Conservation (phyloP, 1,284 basidiomycete genomes). For the Ganoderma sinense region DNA sequence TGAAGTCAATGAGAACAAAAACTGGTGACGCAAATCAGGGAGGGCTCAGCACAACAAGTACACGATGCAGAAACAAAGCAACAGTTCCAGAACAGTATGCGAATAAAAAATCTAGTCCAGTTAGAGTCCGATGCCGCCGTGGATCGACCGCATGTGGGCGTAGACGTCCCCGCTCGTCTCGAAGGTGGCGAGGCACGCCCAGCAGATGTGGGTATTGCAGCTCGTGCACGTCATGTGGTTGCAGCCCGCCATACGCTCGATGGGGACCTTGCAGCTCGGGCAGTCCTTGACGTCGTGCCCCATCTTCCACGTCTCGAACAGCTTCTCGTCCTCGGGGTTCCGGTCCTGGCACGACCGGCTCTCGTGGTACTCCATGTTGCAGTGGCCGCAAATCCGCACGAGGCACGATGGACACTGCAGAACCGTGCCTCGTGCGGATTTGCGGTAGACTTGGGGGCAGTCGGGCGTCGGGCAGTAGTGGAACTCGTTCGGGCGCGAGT, state of each 20-base stretch:
- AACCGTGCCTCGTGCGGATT: slow-evolving; percentile 53
- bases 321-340: slow-evolving; percentile 56
- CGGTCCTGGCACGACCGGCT: slow-evolving; percentile 64
- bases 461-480: slow-evolving; percentile 79
- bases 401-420: slow-evolving; percentile 79
- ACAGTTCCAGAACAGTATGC: too few relatives aligned
- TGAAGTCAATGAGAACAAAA: background rate
- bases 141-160: slow-evolving; percentile 59
- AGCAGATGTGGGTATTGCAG: slow-evolving; percentile 79
- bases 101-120: background rate
- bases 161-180: slow-evolving; percentile 64
- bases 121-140: slow-evolving; percentile 52
- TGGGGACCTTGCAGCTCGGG: slow-evolving; percentile 69
- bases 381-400: slow-evolving; percentile 69
- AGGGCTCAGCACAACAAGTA: background rate
- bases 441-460: slow-evolving; percentile 73
- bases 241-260: slow-evolving; percentile 76
- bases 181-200: slow-evolving; percentile 77
- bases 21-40: background rate
- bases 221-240: slow-evolving; percentile 78
- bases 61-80: background rate
- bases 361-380: slow-evolving; percentile 72
- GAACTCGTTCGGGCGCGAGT: slow-evolving; percentile 63
- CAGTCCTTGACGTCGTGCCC: slow-evolving; percentile 72
- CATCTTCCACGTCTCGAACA: slow-evolving; percentile 65